A percentile compares a stretch with the other conserved stretches of the same genome.
phyloP scores from a whole-genome alignment of 1,284 basidiomycete species.

The Cutaneotrichosporon cutaneum region DNA sequence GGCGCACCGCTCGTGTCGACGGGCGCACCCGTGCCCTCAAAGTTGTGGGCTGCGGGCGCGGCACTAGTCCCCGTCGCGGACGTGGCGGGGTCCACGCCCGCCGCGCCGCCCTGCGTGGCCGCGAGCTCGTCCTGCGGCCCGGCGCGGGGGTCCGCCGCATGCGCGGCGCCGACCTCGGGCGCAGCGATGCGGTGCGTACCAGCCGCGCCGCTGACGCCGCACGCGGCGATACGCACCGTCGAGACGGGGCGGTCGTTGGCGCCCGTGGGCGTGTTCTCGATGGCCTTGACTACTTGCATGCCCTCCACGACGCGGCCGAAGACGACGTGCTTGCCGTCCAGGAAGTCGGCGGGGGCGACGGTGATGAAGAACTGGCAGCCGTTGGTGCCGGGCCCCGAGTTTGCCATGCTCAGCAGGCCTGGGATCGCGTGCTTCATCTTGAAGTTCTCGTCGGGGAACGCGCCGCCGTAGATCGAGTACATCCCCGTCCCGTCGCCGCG shows the following conservation, averaged over 20 bases:
- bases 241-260: constrained; percentile 57
- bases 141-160: too few relatives aligned
- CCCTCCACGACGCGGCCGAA: constrained; percentile 87
- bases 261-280: constrained; percentile 87
- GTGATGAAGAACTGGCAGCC: constrained; percentile 98
- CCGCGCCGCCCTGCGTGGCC: background rate
- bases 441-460: constrained; percentile 35
- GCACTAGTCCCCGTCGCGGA: background rate
- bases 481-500: constrained; percentile 55
- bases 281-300: constrained; percentile 84
- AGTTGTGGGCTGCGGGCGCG: background rate
- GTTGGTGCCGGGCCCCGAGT: constrained; percentile 87
- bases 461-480: constrained; percentile 34
- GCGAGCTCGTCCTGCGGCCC: background rate
- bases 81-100: background rate
- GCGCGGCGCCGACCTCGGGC: too few relatives aligned
- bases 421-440: constrained; percentile 11
- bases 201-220: constrained; percentile 52
- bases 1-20: background rate
- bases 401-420: constrained; percentile 57
- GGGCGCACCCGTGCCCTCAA: constrained; percentile 1
- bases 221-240: constrained; percentile 58
- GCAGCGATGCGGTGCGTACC: too few relatives aligned
- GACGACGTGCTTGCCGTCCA: constrained; percentile 91
- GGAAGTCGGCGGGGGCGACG: constrained; percentile 85